Evolutionary conservation across 257 asterid genomes (phyloP).

Genomic region (Sherardia arvensis): DNA sequence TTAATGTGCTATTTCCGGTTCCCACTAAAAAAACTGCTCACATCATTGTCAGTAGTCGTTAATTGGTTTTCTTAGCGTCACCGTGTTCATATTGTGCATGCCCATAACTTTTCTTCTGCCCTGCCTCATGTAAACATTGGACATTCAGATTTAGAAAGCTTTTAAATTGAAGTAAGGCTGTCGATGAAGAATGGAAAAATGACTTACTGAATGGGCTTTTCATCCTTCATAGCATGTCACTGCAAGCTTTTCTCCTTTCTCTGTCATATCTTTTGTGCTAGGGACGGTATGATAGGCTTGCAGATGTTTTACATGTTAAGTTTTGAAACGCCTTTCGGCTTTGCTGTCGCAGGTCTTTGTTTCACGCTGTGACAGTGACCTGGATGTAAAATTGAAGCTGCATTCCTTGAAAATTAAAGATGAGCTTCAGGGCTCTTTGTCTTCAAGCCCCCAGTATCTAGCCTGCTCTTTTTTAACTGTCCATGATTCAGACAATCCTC

Average conservation of each 20-base stretch:
- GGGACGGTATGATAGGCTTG: background rate
- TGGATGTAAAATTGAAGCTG: conserved; percentile 77
- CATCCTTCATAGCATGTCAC: background rate
- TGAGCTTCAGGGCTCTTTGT: conserved; percentile 68
- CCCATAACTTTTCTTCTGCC: background rate
- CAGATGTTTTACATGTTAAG: background rate
- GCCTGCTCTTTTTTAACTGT: conserved; percentile 72
- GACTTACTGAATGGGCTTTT: background rate
- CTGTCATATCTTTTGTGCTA: background rate
- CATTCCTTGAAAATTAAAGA: conserved; percentile 89
- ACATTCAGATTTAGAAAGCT: background rate
- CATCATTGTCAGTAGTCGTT: background rate
- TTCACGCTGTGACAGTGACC: conserved; percentile 57
- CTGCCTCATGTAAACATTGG: background rate
- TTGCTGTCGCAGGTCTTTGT: conserved; percentile 63
- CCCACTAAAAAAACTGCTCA: conserved; percentile 1
- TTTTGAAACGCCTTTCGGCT: conserved; percentile 3
- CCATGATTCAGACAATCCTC: conserved; percentile 35
- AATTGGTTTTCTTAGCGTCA: background rate
- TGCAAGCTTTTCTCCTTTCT: background rate
- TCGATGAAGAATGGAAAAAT: background rate
- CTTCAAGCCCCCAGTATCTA: conserved; percentile 56
- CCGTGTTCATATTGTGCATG: background rate
- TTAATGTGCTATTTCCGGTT: background rate
- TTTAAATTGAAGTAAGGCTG: background rate